Conservation (phyloP, 2,329 filamentous ascomycete species). For the Alternaria rosae region DNA sequence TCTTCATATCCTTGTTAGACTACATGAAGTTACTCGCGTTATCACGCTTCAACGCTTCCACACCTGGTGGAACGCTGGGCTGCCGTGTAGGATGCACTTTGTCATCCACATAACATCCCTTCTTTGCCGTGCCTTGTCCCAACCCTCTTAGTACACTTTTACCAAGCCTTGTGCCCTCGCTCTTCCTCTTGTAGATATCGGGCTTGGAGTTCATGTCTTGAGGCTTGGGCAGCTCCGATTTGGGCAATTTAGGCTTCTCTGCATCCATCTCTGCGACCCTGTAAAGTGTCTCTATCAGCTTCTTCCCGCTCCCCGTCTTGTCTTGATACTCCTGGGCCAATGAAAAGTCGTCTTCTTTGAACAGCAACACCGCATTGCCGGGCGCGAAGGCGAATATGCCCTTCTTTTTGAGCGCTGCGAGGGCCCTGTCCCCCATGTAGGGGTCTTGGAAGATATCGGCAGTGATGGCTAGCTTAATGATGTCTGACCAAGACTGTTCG, state of each 20-base stretch:
- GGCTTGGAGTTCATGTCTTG: not conserved
- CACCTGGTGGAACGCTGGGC: slow-evolving; percentile 3
- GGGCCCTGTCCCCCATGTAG: not conserved
- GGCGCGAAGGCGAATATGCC: not conserved
- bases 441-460: slow-evolving; percentile 3
- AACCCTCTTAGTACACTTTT: not conserved
- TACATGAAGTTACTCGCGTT: not conserved
- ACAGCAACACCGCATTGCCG: not conserved
- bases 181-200: not conserved
- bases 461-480: slow-evolving; percentile 8
- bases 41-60: not conserved
- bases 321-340: not conserved
- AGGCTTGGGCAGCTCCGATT: not conserved
- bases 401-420: not conserved
- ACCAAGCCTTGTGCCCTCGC: not conserved
- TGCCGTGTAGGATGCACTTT: slow-evolving; percentile 3
- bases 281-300: not conserved
- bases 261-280: not conserved
- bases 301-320: not conserved
- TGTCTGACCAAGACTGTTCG: not conserved
- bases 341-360: not conserved
- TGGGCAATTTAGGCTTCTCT: too few species aligned
- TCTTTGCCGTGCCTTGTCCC: not conserved
- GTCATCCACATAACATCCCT: not conserved
- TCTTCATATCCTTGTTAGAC: not conserved